These are phyloP conservation scores for Cladorrhinum sp. DNA, from an alignment of 2,329 filamentous ascomycete species.

Conservation along the genomic window DNA sequence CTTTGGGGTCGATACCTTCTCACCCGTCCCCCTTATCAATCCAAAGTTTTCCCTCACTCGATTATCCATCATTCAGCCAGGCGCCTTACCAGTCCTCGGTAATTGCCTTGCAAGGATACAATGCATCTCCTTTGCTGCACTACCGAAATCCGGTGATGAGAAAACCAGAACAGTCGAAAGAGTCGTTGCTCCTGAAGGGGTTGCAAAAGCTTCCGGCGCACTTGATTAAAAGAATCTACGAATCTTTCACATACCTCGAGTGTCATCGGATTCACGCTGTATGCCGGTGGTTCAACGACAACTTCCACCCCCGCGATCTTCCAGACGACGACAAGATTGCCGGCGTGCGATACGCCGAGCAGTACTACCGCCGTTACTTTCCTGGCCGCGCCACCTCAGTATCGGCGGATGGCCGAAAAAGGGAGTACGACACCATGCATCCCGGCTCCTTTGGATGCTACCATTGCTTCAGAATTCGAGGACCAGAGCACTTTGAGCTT, in stretches of 20 bases:
- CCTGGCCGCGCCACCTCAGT: constrained; percentile 8
- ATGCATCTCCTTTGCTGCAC: neutral
- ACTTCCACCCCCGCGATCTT: constrained; percentile 17
- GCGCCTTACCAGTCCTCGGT: constrained; percentile 15
- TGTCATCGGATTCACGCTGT: constrained; percentile 14
- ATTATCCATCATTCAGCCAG: constrained; percentile 9
- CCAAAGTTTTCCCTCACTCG: constrained; percentile 11
- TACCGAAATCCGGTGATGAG: neutral
- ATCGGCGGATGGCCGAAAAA: neutral
- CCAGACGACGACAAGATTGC: constrained; percentile 16
- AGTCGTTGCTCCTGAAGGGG: constrained; percentile 1
- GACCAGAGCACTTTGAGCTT: constrained; percentile 22
- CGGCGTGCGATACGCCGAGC: constrained; percentile 21
- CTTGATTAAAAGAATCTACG: constrained; percentile 8
- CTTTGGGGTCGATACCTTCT: constrained; percentile 6
- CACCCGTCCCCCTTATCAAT: constrained; percentile 16
- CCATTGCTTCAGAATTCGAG: constrained; percentile 22
- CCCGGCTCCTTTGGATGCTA: constrained; percentile 24
- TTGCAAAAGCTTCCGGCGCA: constrained; percentile 11
- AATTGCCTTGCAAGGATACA: constrained; percentile 10
- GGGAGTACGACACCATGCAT: constrained; percentile 8
- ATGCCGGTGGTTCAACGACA: constrained; percentile 15
- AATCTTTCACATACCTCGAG: constrained; percentile 15
- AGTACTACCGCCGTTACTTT: constrained; percentile 18
- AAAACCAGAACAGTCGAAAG: neutral